Conservation (phyloP, 2,329 filamentous ascomycete genomes). For the Clonostachys byssicola region DNA sequence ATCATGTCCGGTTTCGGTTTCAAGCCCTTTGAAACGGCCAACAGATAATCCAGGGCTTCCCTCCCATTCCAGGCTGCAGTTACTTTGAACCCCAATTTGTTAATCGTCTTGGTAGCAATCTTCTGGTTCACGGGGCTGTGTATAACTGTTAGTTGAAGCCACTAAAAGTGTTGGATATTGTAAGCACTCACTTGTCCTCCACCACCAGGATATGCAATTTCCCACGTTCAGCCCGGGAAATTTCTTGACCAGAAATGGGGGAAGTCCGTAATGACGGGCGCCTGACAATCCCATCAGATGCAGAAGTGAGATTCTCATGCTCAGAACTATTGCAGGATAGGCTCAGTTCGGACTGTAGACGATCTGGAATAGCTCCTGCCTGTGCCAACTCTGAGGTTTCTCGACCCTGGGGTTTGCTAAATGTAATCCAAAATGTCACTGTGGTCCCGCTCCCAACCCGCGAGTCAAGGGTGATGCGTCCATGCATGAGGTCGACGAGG, state of each 20-base stretch:
- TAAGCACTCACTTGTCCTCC: constrained; percentile 66
- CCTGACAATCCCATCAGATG: constrained; percentile 12
- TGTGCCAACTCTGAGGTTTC: constrained; percentile 49
- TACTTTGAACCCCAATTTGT: constrained; percentile 68
- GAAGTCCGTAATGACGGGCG: too few species aligned
- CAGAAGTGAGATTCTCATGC: constrained; percentile 39
- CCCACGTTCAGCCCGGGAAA: constrained; percentile 46
- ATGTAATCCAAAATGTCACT: constrained; percentile 74
- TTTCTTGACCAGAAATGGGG: not conserved
- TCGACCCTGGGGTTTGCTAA: constrained; percentile 61
- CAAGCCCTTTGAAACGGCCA: constrained; percentile 43
- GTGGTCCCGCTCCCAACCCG: constrained; percentile 64
- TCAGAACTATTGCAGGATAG: constrained; percentile 67
- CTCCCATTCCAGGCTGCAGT: constrained; percentile 73
- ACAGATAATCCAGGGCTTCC: constrained; percentile 72
- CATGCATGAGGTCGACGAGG: constrained; percentile 74
- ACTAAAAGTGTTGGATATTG: not conserved
- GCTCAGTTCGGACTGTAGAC: constrained; percentile 59
- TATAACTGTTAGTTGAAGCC: constrained; percentile 2
- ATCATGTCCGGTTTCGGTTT: constrained; percentile 67
- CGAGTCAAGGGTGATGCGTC: constrained; percentile 67
- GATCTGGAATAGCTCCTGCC: constrained; percentile 61
- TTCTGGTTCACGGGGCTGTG: constrained; percentile 64
- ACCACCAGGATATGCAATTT: constrained; percentile 71
- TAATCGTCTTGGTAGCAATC: constrained; percentile 72